Evolutionary conservation across 1,284 basidiomycete species (phyloP).

Genomic region (Naganishia sp.): DNA sequence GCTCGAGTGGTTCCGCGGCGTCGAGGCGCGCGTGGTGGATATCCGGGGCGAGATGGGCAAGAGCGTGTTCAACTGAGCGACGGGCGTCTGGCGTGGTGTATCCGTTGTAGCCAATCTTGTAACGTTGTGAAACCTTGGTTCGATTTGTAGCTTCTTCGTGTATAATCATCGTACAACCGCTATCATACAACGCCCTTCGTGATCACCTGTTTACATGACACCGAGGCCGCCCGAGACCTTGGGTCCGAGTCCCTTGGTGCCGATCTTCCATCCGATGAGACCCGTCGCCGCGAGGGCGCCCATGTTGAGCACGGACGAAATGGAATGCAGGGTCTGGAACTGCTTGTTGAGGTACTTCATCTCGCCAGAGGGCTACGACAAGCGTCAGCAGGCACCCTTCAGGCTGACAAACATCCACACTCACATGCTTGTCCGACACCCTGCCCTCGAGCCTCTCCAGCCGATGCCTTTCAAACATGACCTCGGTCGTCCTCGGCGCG

Average conservation of each 20-base stretch:
- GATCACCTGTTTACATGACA: constrained; percentile 12
- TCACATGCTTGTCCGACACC: constrained; percentile 64
- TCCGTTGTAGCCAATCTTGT: constrained; percentile 21
- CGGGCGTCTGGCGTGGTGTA: background rate
- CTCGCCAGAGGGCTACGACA: constrained; percentile 62
- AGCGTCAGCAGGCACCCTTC: background rate
- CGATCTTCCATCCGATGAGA: constrained; percentile 32
- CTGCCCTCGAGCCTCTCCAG: constrained; percentile 72
- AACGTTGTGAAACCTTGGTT: background rate
- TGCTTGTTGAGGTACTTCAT: constrained; percentile 68
- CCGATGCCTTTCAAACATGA: constrained; percentile 70
- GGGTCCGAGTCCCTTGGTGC: constrained; percentile 25
- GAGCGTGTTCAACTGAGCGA: constrained; percentile 23
- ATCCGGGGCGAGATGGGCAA: constrained; percentile 55
- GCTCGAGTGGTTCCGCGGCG: constrained; percentile 68
- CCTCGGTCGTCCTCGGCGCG: constrained; percentile 52
- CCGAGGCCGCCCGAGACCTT: constrained; percentile 26
- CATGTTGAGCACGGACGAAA: constrained; percentile 63
- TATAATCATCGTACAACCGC: constrained; percentile 1
- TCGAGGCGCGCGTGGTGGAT: constrained; percentile 62
- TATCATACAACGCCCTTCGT: background rate
- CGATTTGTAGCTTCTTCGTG: background rate
- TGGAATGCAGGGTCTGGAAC: constrained; percentile 67
- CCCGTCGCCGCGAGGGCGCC: constrained; percentile 62
- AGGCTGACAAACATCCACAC: constrained; percentile 37